Base-by-base conservation (phyloP, 1,284 basidiomycete species). In the Abortiporus biennis region DNA sequence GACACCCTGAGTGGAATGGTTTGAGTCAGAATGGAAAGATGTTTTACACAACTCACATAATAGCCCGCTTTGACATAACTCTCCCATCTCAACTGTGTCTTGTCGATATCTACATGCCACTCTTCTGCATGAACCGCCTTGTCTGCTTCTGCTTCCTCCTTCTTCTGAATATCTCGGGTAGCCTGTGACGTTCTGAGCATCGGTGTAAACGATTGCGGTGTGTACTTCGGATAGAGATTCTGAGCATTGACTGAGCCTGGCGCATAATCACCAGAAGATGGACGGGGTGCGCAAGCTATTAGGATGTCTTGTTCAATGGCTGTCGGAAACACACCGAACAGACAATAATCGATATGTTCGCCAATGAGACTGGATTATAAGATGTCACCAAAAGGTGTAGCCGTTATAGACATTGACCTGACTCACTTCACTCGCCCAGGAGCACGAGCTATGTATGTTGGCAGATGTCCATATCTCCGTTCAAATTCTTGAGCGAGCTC, bases 301-400 rank as follows among this genome's bases (percentile, higher is more conserved):
- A 93, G 67, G 49, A 93, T 85, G 62, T 92, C 91, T 44, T 80
- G 78, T 52, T 92, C 90, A 38, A 93, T 77, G 1, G 91, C 91
- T 11, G 85, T 76, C 6, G 91, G 91, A 23, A 93, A 72, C 11
- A 90, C 89, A 2, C 82, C 81, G 52, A 88, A 87, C 23, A 86
- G 66, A 2, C 77, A 75, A 57, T 93, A 93, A 64, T 93, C 91
- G 58, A 93, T 87, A 59, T 94, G 90, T 63, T 92, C 90, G 34
- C 88, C 86, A 76, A 70, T 53, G 38, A 66, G 43, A 38, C 53
- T 55, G 22, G 17, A 39, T 35, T 12, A 21, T 40, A 9, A 25
- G 40, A 30, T 29, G 24, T 20, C 3, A 23, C 12, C 36, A 42
- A 43, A 33, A 30, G 32, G 38, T 45, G 25, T 44, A 45, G 37